Conservation (phyloP, 192 early-diverging fungal genomes). For the Backusella sp. region DNA sequence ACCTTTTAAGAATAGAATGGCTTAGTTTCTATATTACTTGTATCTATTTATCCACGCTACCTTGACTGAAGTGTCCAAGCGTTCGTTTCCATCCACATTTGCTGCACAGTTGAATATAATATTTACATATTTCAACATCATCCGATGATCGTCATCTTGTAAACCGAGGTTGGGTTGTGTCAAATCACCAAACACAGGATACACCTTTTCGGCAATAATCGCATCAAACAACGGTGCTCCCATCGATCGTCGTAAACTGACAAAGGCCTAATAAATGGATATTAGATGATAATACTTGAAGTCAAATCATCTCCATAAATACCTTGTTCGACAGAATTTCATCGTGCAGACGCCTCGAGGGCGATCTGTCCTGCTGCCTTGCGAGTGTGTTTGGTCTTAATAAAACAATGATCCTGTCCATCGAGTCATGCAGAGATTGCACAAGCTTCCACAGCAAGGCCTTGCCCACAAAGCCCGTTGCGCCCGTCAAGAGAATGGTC, state of each 20-base stretch:
- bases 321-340: slow-evolving; percentile 38
- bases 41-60: slow-evolving; percentile 15
- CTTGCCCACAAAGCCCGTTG: slow-evolving; percentile 55
- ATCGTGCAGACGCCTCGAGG: slow-evolving; percentile 26
- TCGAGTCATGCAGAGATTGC: slow-evolving; percentile 33
- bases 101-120: slow-evolving; percentile 51
- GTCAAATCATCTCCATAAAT: no score
- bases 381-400: slow-evolving; percentile 10
- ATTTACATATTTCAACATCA: slow-evolving; percentile 39
- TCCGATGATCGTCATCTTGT: slow-evolving; percentile 33
- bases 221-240: slow-evolving; percentile 35
- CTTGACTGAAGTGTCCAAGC: slow-evolving; percentile 44
- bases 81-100: slow-evolving; percentile 44
- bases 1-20: slow-evolving; percentile 5
- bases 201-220: slow-evolving; percentile 39
- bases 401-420: slow-evolving; percentile 33
- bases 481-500: slow-evolving; percentile 49
- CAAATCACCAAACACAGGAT: slow-evolving; percentile 43
- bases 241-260: slow-evolving; percentile 35
- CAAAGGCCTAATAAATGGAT: slow-evolving; percentile 33
- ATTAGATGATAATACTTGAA: no score
- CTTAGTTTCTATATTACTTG: no score
- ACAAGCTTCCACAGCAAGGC: slow-evolving; percentile 49
- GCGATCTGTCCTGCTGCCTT: slow-evolving; percentile 9
- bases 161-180: slow-evolving; percentile 37